Evolutionary conservation across 257 asterid genomes (phyloP), one percentile per base, ranked within the genome.

Genomic region (Craterostigma plantagineum): DNA sequence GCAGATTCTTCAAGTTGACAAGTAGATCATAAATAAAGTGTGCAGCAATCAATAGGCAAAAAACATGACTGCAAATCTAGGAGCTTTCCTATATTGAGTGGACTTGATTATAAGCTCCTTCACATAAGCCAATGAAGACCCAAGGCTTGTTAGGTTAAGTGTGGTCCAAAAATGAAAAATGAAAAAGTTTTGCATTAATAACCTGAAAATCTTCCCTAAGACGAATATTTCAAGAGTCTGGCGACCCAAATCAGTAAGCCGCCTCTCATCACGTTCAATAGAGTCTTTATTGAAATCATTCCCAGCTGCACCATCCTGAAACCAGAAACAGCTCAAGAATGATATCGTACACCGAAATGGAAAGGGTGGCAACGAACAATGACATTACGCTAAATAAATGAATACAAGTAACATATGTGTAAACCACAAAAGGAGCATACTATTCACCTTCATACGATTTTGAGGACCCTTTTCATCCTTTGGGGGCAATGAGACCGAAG

Each of bases 391-490:
- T 6, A 23, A 23, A 23, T 23, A 23, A 23, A 23, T 23, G 30
- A 23, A 23, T 8, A n/a, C 8, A 36, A 36, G 11, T 10, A 2
- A 36, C 6, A 6, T 23, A 23, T 23, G 30, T 6, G 30, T 23
- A 36, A 36, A 8, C 40, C 11, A n/a, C n/a, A 36, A 15, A 14
- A 2, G 16, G 11, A 16, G 4, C 46, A 27, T 34, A 39, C 35
- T 14, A 4, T 63, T 66, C 56, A 87, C 95, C 90, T 79, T 83
- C 33, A 75, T 74, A 49, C 93, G 93, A 57, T 87, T 82, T 58
- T 87, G 95, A 49, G 92, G 95, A 47, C 92, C 95, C 68, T 79
- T 87, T 60, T 82, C 98, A 41, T 87, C 93, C 72, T 83, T 83
- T 16, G 95, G 86, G 46, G 95, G 95, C 69, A 90, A 71, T 15